Base-by-base conservation (phyloP, 2,329 filamentous ascomycete species). In the Pseudogymnoascus sp. region DNA sequence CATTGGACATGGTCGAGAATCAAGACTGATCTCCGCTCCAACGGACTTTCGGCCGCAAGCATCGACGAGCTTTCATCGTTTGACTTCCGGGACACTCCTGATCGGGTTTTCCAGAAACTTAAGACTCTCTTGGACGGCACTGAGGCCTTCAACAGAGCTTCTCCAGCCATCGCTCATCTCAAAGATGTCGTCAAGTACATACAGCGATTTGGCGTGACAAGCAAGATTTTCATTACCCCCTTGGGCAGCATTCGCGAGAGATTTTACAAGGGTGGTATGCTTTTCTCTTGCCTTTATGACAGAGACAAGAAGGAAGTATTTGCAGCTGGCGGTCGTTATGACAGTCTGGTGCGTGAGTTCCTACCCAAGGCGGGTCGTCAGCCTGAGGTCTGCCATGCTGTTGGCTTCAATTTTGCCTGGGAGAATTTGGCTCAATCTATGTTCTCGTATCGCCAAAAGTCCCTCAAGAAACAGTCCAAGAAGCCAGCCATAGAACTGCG, bases 251-350 rank as follows among this genome's bases (percentile, higher is more conserved):
- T 95, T 69, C 96, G 96, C 70, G 92, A 97, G 71, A 89, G 87
- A 62, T 97, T 97, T 71, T 99, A 94, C 73, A 79, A 84, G 15
- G 88, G 89, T 0, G 92, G 92, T 6, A 79, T 97, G 29, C 78
- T 97, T 44, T 97, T 99, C 71, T 90, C 95, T 64, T 97, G 92
- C 69, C 77, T 97, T 1, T 91, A 92, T 65, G 93, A 97, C 71
- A 86, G 84, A 64, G 95, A 91, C 71, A 83, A 87, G 64, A 86
- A 84, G 67, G 88, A 94, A 67, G 90, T 97, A 0, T 91, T 97
- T 70, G 94, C 93, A 5, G 94, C 92, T 33, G 94, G 95, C 59
- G 94, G 94, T 2, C 85, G 94, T 58, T 99, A 99, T 71, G 95
- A 99, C 72, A 85, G 85, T 57, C 77, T 99, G 17, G 93, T 99